Evolutionary conservation across 164 flowering plant species (phyloP).

Genomic region (Sextonia rubra): DNA sequence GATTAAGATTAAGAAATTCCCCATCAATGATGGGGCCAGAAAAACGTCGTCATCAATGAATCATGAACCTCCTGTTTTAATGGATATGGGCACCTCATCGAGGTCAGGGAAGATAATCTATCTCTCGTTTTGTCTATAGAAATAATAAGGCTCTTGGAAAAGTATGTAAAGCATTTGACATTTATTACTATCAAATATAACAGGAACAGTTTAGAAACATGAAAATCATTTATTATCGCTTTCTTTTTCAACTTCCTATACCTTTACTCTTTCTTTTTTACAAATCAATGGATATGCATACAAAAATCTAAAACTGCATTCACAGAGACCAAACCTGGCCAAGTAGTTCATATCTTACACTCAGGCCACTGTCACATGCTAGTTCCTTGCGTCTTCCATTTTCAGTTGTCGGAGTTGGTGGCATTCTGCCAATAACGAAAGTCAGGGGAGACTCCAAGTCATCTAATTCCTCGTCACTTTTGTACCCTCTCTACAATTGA

Average conservation of each 20-base stretch:
- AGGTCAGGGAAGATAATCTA: no score
- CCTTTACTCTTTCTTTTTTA: background rate
- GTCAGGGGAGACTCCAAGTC: constrained; percentile 72
- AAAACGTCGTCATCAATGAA: no score
- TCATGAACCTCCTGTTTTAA: no score
- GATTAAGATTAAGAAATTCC: no score
- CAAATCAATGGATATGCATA: background rate
- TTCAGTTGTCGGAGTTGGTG: constrained; percentile 28
- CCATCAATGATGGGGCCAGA: no score
- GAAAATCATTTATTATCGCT: background rate
- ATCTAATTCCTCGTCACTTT: constrained; percentile 92
- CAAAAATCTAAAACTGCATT: background rate
- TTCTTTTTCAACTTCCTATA: background rate
- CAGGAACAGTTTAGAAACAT: background rate
- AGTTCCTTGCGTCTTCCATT: constrained; percentile 21
- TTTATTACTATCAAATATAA: no score
- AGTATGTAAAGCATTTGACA: no score
- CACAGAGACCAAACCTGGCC: constrained; percentile 67
- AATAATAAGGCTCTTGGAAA: no score
- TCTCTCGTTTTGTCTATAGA: no score
- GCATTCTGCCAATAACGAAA: constrained; percentile 43
- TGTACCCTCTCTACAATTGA: constrained; percentile 78
- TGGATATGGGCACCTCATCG: no score
- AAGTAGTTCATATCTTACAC: constrained; percentile 71
- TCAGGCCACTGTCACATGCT: constrained; percentile 20